Evolutionary conservation across 306 rosid species (phyloP), one percentile per base, ranked within the genome.

Genomic region (Delonix regia): DNA sequence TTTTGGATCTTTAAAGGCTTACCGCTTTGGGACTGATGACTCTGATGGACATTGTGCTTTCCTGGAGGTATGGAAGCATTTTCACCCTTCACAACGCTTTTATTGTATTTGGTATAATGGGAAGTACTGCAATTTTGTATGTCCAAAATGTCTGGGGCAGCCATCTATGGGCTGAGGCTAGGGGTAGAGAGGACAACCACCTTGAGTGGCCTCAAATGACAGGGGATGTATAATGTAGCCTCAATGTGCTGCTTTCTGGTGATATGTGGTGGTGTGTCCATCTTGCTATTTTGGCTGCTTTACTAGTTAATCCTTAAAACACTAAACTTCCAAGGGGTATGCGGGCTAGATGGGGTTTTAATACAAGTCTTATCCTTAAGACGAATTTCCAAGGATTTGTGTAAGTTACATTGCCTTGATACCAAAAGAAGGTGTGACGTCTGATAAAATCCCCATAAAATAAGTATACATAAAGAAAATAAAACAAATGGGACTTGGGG

Each of bases 1-100:
- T 45, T 95, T 95, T 90, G 99, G 99, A 85, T 83, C 88, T 78
- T 74, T 95, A 84, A 95, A 90, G 90, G 91, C 98, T 42, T 95
- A 82, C 86, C 94, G 83, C 84, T 93, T 95, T 84, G 94, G 83
- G 82, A 77, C 80, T 27, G 69, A 79, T 27, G 69, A 76, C 70
- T 76, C 79, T 24, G 69, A 82, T 80, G 86, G 77, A 80, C 81
- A 87, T 25, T 80, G 88, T 80, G 99, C 94, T 79, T 93, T 95
- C 85, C 77, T 95, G 6, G 98, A 95, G 99, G 99, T 95, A 83
- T 63, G 81, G 56, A 18, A 67, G 70, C 80, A 71, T 80, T 78
- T 67, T 25, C 57, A 6, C 60, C 34, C 2, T 55, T 42, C 48
- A 52, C 16, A 49, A 33, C 41, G 4, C 45, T 67, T 78, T 70